phyloP scores from a whole-genome alignment of 768 basidiomycete genomes.

The Suillus ampliporus region DNA sequence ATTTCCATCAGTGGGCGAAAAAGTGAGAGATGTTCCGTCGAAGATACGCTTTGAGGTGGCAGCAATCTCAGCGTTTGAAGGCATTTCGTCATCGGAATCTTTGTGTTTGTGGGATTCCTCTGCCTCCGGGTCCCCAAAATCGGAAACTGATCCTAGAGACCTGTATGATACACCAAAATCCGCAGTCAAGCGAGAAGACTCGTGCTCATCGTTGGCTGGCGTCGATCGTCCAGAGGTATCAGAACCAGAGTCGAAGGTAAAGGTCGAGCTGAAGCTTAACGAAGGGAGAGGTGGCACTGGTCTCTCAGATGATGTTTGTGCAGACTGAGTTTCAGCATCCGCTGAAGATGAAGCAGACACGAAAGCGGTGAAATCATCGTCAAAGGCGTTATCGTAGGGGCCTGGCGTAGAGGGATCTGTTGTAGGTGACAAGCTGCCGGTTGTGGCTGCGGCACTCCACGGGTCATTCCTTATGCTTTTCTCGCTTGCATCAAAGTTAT shows the following conservation, averaged over 20 bases:
- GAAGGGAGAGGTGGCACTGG: conserved; percentile 18
- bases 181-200: conserved; percentile 23
- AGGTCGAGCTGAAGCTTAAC: conserved; percentile 33
- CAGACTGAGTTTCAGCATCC: conserved; percentile 6
- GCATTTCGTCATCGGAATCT: conserved; percentile 41
- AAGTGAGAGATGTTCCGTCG: conserved; percentile 34
- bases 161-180: conserved; percentile 45
- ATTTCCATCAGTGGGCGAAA: conserved; percentile 25
- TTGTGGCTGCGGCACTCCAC: conserved; percentile 45
- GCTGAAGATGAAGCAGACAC: conserved; percentile 58
- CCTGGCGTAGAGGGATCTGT: conserved; percentile 39
- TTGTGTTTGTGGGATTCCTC: conserved; percentile 25
- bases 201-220: conserved; percentile 28
- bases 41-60: conserved; percentile 58
- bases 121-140: conserved; percentile 54
- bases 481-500: conserved; percentile 21
- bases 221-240: conserved; percentile 29
- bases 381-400: conserved; percentile 49
- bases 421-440: conserved; percentile 33
- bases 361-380: conserved; percentile 83
- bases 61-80: conserved; percentile 53
- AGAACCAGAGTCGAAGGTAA: conserved; percentile 28
- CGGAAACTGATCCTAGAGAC: conserved; percentile 64
- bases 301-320: conserved; percentile 7
- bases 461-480: conserved; percentile 36